Base-by-base conservation (phyloP, 768 basidiomycete species). In the Phylloporus scabripes region DNA sequence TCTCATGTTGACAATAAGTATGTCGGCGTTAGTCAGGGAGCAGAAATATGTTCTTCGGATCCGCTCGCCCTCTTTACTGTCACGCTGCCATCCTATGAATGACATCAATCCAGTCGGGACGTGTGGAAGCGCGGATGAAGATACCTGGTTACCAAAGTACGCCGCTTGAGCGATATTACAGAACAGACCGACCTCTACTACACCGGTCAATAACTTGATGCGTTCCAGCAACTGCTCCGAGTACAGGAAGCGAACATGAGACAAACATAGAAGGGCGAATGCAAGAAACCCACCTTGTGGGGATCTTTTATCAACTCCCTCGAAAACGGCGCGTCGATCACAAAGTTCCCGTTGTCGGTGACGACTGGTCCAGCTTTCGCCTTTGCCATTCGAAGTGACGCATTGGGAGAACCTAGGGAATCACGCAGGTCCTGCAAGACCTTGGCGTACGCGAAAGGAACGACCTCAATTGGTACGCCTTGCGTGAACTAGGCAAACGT, bases 141-240 rank as follows among this genome's bases (percentile, higher is more conserved):
- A 39, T 38, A 87, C 89, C 70, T 81, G 74, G 56, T 92, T 92
- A 17, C 91, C 91, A 67, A 98, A 99, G 73, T 97, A 98, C n/a
- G 94, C 95, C 0, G 93, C 93, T 63, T 84, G 80, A 5, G 88
- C 93, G 77, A 96, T 85, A 46, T 82, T 74, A 63, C 91, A 93
- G 72, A 99, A 98, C n/a, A 99, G 68, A 1, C 96, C 96, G 29
- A 97, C 96, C 67, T 99, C 96, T n/a, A 98, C 91, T 20, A 97
- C 92, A 40, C 96, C 96, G 3, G 95, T 98, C 51, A 98, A 76
- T 78, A 95, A 80, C 28, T 29, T 29, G 1, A 29, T 29, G 28
- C 28, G 28, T 29, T 29, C 28, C 28, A 29, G 28, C 4, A 29
- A 10, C 28, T 29, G 11, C 28, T 29, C 28, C 28, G 28, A 2